Percentiles rank a stretch among this genome's conserved stretches.
Evolutionary conservation across 2,329 filamentous ascomycete genomes (phyloP).

Genomic region (Phaeoacremonium minimum): DNA sequence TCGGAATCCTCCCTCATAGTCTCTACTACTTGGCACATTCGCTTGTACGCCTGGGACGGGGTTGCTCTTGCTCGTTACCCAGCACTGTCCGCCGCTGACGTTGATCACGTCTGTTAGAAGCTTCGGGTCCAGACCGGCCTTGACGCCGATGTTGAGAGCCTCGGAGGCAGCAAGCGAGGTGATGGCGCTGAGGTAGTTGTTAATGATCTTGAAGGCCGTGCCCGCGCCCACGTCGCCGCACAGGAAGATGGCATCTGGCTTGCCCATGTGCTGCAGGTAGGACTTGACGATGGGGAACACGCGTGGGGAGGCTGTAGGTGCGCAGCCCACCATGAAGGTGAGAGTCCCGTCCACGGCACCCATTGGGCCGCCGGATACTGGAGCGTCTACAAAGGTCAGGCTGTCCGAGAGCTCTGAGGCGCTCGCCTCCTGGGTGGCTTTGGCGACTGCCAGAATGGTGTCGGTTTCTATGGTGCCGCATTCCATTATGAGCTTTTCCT

Average conservation of each 20-base stretch:
- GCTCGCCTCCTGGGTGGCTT: conserved; percentile 41
- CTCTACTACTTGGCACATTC: conserved; percentile 20
- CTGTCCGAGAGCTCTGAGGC: conserved; percentile 23
- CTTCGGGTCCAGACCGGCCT: conserved; percentile 27
- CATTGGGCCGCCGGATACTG: conserved; percentile 28
- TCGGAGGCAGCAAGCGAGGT: conserved; percentile 51
- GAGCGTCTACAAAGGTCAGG: conserved; percentile 27
- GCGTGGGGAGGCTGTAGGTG: conserved; percentile 32
- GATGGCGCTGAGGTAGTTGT: conserved; percentile 69
- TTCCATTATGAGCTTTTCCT: conserved; percentile 21
- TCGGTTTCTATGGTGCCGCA: conserved; percentile 24
- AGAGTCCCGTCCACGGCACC: conserved; percentile 25
- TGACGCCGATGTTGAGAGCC: conserved; percentile 31
- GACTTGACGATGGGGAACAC: conserved; percentile 50
- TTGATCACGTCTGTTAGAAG: conserved; percentile 66
- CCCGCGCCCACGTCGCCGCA: conserved; percentile 60
- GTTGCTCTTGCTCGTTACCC: conserved; percentile 24
- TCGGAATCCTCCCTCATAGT: conserved; percentile 24
- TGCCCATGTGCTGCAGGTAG: conserved; percentile 55
- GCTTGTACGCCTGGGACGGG: conserved; percentile 23
- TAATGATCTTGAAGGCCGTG: conserved; percentile 66
- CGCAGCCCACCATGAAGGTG: conserved; percentile 29
- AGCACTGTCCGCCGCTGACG: conserved; percentile 53
- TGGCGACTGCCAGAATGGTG: conserved; percentile 47
- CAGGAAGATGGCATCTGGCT: conserved; percentile 46